Evolutionary conservation across 2,329 filamentous ascomycete species (phyloP).

Genomic region (Lecanicillium sp.): DNA sequence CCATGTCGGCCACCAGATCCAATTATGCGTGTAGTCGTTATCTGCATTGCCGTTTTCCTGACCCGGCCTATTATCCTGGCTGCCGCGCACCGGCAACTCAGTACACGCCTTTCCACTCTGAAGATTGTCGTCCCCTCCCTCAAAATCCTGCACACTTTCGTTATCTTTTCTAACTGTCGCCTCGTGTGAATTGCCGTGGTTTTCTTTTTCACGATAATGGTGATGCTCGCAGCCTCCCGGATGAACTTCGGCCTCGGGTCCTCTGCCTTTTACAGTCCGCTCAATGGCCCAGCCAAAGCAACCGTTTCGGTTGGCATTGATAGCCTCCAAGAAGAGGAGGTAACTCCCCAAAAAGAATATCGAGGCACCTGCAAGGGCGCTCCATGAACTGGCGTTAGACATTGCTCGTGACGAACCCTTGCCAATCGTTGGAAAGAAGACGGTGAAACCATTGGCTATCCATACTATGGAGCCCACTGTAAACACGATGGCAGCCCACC

Average conservation of each 20-base stretch:
- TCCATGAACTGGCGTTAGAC: background rate
- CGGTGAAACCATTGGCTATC: constrained; percentile 2
- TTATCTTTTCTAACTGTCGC: no score
- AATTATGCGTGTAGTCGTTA: constrained; percentile 1
- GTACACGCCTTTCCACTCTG: no score
- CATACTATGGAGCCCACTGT: constrained; percentile 2
- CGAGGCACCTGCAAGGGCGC: constrained; percentile 4
- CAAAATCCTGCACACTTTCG: no score
- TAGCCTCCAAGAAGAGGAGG: constrained; percentile 5
- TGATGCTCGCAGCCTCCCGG: constrained; percentile 1
- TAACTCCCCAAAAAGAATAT: background rate
- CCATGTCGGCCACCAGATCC: constrained; percentile 5
- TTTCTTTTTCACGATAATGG: no score
- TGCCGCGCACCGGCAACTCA: no score
- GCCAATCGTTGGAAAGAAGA: background rate
- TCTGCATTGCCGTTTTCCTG: no score
- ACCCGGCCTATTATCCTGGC: no score
- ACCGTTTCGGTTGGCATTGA: constrained; percentile 2
- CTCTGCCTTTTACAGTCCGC: background rate
- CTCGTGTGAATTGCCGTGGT: no score
- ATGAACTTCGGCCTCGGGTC: background rate
- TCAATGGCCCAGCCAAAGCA: constrained; percentile 8
- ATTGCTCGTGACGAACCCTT: background rate
- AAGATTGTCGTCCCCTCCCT: no score
- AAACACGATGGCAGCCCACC: constrained; percentile 5